Conservation (phyloP, 169 alveolate genomes). For the Eimeria sp. region DNA sequence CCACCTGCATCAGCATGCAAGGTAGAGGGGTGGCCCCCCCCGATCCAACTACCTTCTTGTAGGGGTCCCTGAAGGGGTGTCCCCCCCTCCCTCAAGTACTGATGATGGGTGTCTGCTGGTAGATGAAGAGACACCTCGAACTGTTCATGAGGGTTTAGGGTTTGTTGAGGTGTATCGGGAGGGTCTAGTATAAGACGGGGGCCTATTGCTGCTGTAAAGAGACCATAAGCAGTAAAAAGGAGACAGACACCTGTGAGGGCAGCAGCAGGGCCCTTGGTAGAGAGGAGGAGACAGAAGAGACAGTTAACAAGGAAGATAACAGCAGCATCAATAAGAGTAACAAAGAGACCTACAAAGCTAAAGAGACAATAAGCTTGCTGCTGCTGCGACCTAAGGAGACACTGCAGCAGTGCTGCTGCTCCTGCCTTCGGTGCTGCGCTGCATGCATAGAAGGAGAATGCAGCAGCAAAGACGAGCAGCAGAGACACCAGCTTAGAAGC, state of each 20-base stretch:
- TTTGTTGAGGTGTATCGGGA: not conserved
- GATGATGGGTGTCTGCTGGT: too few relatives aligned
- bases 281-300: not conserved
- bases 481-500: not conserved
- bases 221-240: slow-evolving; percentile 52
- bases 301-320: slow-evolving; percentile 55
- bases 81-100: not conserved
- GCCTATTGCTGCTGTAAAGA: slow-evolving; percentile 59
- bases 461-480: slow-evolving; percentile 20
- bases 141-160: not conserved
- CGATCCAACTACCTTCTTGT: too few relatives aligned
- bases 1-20: too few relatives aligned
- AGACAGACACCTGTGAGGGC: slow-evolving; percentile 25
- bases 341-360: slow-evolving; percentile 81
- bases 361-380: slow-evolving; percentile 75
- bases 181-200: slow-evolving; percentile 52
- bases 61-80: too few relatives aligned
- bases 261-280: not conserved
- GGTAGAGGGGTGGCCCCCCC: too few relatives aligned
- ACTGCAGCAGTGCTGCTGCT: slow-evolving; percentile 80
- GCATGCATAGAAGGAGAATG: slow-evolving; percentile 73
- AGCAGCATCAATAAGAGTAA: slow-evolving; percentile 78
- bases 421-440: slow-evolving; percentile 82
- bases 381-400: slow-evolving; percentile 48
- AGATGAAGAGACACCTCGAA: too few relatives aligned